Percentiles rank a stretch among this genome's conserved stretches.
Evolutionary conservation across 345 rosid genomes (phyloP).

Genomic region (Murraya koenigii): DNA sequence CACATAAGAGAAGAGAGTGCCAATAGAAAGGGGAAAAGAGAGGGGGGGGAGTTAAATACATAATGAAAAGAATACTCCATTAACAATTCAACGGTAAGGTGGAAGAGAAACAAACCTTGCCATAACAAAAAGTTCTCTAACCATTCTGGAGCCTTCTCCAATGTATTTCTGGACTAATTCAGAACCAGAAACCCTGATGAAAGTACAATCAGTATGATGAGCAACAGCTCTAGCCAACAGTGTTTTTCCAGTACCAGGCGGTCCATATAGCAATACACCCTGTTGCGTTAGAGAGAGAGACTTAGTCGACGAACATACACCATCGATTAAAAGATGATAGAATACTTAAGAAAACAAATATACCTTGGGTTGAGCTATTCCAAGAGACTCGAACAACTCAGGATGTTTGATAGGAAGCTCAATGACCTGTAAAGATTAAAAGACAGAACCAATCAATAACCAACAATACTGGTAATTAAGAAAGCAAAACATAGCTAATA

Average conservation of each 20-base stretch:
- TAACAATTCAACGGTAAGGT: neutral
- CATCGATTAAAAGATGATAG: neutral
- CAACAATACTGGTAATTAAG: neutral
- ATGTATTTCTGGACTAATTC: slow-evolving; percentile 96
- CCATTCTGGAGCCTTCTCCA: slow-evolving; percentile 99
- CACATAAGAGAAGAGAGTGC: neutral
- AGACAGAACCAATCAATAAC: slow-evolving; percentile 6
- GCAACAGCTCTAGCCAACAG: slow-evolving; percentile 98
- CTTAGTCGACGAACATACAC: neutral
- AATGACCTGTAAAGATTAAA: slow-evolving; percentile 60
- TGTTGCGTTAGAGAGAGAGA: slow-evolving; percentile 20
- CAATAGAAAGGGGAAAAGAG: neutral
- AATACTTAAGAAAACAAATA: neutral
- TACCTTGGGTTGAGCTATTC: slow-evolving; percentile 99
- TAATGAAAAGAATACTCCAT: neutral
- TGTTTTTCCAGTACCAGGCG: slow-evolving; percentile 99
- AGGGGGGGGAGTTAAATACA: neutral
- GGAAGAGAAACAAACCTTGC: slow-evolving; percentile 63
- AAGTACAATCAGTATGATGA: slow-evolving; percentile 98
- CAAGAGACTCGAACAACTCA: slow-evolving; percentile 94
- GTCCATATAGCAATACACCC: slow-evolving; percentile 98
- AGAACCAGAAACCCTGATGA: slow-evolving; percentile 98
- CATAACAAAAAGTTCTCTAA: slow-evolving; percentile 97
- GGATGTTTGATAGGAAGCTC: slow-evolving; percentile 99
- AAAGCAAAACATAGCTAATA: neutral